phyloP scores from a whole-genome alignment of 352 stramenopile species.

The Phytopythium aichiense region DNA sequence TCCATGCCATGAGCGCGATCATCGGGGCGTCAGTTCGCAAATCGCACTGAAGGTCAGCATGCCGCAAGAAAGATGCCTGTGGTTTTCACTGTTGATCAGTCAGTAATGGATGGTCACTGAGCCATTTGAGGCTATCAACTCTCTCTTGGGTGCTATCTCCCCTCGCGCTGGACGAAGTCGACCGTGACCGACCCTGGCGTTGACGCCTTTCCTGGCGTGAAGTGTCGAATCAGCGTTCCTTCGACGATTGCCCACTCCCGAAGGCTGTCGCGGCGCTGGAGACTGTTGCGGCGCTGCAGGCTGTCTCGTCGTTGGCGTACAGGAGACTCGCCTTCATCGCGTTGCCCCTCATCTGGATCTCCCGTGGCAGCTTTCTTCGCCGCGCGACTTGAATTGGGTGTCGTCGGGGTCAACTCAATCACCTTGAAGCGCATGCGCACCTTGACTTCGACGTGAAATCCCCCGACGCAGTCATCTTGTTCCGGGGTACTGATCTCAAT shows the following conservation, averaged over 20 bases:
- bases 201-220: constrained; percentile 48
- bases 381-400: constrained; percentile 1
- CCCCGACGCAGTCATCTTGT: constrained; percentile 7
- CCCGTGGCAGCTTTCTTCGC: neutral
- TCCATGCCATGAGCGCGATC: too few relatives aligned
- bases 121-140: neutral
- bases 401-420: constrained; percentile 38
- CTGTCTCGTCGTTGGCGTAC: constrained; percentile 2
- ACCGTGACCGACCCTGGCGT: constrained; percentile 50
- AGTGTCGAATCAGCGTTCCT: constrained; percentile 49
- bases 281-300: neutral
- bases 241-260: constrained; percentile 54
- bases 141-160: neutral
- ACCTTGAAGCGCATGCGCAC: constrained; percentile 78
- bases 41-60: too few relatives aligned
- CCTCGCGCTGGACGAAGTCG: constrained; percentile 15
- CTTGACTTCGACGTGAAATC: constrained; percentile 53
- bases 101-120: neutral
- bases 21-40: too few relatives aligned
- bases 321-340: neutral
- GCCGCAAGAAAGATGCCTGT: too few relatives aligned
- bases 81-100: neutral
- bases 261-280: constrained; percentile 14
- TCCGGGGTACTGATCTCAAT: constrained; percentile 46
- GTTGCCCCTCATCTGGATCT: neutral